Evolutionary conservation across 108 stramenopile genomes (phyloP).

Genomic region (Cyclotella choctawhatcheeana): DNA sequence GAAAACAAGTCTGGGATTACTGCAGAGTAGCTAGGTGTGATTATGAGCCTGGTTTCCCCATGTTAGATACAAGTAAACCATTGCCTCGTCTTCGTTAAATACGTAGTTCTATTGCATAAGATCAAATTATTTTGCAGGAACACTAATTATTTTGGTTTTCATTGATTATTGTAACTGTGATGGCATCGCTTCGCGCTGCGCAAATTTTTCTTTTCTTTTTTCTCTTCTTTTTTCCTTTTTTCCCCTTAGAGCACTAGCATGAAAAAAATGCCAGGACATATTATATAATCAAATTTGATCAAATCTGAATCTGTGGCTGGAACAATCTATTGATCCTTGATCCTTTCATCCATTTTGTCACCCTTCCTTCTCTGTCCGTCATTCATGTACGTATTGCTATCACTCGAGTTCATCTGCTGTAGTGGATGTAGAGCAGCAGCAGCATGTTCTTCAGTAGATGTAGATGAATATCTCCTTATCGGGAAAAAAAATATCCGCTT

Average conservation of each 20-base stretch:
- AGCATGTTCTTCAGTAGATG: no score
- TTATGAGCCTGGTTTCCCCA: conserved; percentile 4
- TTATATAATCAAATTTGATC: no score
- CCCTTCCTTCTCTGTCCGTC: no score
- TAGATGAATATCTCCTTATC: no score
- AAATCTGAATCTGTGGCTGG: no score
- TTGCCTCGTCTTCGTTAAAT: conserved; percentile 3
- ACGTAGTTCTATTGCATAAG: background rate
- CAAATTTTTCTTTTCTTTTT: conserved; percentile 10
- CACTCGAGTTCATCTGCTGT: no score
- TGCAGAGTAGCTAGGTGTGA: background rate
- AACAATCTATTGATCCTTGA: background rate
- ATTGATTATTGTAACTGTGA: background rate
- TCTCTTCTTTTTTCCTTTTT: conserved; percentile 5
- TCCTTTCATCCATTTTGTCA: no score
- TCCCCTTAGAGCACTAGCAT: background rate
- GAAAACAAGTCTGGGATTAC: conserved; percentile 1
- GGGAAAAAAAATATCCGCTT: no score
- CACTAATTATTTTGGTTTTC: background rate
- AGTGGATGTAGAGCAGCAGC: no score
- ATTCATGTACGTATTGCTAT: no score
- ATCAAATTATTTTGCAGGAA: background rate
- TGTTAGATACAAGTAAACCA: no score
- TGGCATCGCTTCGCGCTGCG: background rate
- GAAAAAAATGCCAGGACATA: no score